Conservation (phyloP, 768 basidiomycete species). For the Serendipita sp. region DNA sequence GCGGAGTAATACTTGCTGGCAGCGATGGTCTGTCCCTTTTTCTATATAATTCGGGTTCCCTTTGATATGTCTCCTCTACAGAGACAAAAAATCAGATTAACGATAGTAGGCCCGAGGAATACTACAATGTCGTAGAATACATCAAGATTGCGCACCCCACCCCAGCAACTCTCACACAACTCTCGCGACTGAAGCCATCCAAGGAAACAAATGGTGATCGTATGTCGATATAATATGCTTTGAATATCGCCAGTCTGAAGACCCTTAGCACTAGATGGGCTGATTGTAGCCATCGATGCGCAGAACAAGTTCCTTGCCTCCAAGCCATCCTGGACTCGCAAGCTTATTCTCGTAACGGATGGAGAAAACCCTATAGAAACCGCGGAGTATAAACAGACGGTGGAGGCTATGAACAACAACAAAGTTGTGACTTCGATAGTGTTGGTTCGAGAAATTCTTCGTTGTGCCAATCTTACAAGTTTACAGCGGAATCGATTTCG, state of each 20-base stretch:
- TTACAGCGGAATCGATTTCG: constrained; percentile 75
- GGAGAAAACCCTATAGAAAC: constrained; percentile 58
- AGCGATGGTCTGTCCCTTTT: constrained; percentile 39
- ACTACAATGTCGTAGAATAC: constrained; percentile 56
- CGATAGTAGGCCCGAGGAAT: constrained; percentile 38
- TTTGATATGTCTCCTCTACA: constrained; percentile 14
- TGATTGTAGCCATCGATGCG: constrained; percentile 75
- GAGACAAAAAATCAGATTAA: constrained; percentile 54
- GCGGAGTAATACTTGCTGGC: constrained; percentile 81
- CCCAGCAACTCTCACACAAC: constrained; percentile 43
- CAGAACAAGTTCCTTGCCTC: constrained; percentile 46
- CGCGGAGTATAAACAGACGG: constrained; percentile 59
- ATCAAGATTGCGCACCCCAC: constrained; percentile 54
- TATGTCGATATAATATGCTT: constrained; percentile 21
- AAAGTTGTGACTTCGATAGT: constrained; percentile 49
- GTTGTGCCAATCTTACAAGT: neutral
- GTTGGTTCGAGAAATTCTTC: constrained; percentile 30
- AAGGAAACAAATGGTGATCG: constrained; percentile 40
- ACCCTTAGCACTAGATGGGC: constrained; percentile 52
- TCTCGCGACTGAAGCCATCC: constrained; percentile 43
- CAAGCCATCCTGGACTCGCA: constrained; percentile 75
- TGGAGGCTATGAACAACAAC: constrained; percentile 42
- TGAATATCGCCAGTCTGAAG: constrained; percentile 15
- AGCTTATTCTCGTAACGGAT: constrained; percentile 71
- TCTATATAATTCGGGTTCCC: neutral